A percentile compares a stretch with the other conserved stretches of the same genome.
Conservation (phyloP, 2,329 filamentous ascomycete genomes). For the Elsinoe batatas region DNA sequence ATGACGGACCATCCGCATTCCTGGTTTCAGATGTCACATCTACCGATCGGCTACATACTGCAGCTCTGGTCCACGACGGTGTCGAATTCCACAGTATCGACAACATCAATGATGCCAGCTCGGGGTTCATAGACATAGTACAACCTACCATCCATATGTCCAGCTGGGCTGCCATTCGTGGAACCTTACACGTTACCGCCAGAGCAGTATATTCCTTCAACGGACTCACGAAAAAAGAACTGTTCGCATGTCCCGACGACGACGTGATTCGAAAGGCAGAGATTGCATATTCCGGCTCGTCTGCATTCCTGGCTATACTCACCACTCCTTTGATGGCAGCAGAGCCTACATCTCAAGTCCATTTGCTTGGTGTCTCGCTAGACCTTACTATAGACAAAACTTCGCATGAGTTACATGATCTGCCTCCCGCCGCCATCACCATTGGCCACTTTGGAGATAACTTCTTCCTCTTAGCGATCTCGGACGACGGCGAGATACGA, state of each 20-base stretch:
- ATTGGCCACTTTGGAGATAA: background rate
- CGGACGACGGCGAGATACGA: background rate
- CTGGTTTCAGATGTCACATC: conserved; percentile 1
- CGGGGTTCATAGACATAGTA: background rate
- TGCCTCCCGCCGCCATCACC: background rate
- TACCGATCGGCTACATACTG: background rate
- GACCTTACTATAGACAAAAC: background rate
- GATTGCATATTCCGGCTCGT: background rate
- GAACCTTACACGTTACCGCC: background rate
- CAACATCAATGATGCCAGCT: background rate
- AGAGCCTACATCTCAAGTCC: background rate
- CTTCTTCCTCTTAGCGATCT: background rate
- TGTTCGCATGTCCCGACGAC: background rate
- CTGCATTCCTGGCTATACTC: background rate
- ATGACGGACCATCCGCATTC: background rate
- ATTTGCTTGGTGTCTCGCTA: background rate
- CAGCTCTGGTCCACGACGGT: background rate
- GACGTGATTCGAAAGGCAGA: background rate
- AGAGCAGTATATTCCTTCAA: background rate
- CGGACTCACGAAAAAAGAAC: background rate
- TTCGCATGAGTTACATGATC: no score
- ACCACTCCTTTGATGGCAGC: background rate
- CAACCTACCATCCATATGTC: background rate
- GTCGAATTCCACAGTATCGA: background rate
- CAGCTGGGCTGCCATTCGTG: background rate